phyloP scores from a whole-genome alignment of 2,329 filamentous ascomycete species.

The Ophiostoma novo-ulmi region DNA sequence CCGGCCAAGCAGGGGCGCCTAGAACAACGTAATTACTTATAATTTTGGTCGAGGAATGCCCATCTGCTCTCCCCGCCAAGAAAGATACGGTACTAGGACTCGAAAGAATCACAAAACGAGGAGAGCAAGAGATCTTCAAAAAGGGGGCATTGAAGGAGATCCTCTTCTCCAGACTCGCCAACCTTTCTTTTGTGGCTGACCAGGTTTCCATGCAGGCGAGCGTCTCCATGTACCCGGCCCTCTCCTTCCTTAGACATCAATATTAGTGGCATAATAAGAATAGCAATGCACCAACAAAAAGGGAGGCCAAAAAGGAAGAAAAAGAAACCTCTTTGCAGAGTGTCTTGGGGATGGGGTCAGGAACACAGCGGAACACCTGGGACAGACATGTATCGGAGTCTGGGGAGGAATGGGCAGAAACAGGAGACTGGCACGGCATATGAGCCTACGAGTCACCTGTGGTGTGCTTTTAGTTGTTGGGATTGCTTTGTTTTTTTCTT shows the following conservation, averaged over 20 bases:
- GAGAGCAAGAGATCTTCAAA: slow-evolving; percentile 9
- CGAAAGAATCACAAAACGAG: not conserved
- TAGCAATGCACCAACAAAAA: not conserved
- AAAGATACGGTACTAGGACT: not conserved
- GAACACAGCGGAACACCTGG: not conserved
- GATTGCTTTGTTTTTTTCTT: not conserved
- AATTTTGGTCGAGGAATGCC: slow-evolving; percentile 9
- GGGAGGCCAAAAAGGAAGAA: not conserved
- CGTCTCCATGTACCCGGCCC: slow-evolving; percentile 12
- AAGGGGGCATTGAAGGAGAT: slow-evolving; percentile 1
- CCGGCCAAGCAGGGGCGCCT: not conserved
- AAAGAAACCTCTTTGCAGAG: not conserved
- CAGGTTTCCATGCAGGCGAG: not conserved
- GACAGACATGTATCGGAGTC: not conserved
- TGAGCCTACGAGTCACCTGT: not conserved
- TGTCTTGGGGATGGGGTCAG: not conserved
- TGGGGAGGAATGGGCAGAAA: not conserved
- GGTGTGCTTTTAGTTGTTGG: not conserved
- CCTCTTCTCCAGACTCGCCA: slow-evolving; percentile 11
- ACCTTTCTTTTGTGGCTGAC: not conserved
- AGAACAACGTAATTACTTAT: slow-evolving; percentile 18
- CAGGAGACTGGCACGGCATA: not conserved
- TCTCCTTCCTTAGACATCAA: not conserved
- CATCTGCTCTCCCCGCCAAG: slow-evolving; percentile 10
- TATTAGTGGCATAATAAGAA: not conserved